Conservation (phyloP, 345 rosid species). For the Barbarea vulgaris region DNA sequence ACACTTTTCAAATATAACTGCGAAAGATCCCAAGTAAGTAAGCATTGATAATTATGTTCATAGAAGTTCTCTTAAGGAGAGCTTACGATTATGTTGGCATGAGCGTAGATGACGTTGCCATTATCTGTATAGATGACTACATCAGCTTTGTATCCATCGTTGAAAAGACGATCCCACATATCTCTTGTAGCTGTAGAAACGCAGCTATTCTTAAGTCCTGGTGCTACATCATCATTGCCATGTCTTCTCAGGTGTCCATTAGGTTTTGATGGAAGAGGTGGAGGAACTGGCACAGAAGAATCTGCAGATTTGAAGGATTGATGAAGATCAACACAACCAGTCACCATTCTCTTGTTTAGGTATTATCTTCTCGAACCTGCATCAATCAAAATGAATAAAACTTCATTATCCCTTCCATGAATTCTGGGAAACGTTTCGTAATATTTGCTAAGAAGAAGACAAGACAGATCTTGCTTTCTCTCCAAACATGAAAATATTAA, state of each 20-base stretch:
- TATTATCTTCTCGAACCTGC: conserved; percentile 9
- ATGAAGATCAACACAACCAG: conserved; percentile 21
- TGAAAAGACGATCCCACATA: conserved; percentile 77
- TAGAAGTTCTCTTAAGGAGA: not conserved
- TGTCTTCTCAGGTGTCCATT: conserved; percentile 26
- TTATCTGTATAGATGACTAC: conserved; percentile 55
- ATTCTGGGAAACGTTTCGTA: not conserved
- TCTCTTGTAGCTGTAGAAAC: conserved; percentile 50
- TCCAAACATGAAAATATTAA: not conserved
- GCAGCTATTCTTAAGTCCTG: conserved; percentile 31
- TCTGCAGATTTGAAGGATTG: conserved; percentile 24
- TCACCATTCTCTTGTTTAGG: conserved; percentile 31
- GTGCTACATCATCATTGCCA: conserved; percentile 9
- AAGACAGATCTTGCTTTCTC: conserved; percentile 15
- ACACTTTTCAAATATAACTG: not conserved
- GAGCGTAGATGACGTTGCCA: conserved; percentile 65
- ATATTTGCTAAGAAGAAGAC: not conserved
- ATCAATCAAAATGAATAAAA: conserved; percentile 4
- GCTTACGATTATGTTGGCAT: conserved; percentile 72
- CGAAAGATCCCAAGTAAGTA: not conserved
- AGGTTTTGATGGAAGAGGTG: conserved; percentile 46
- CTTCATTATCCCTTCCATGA: not conserved
- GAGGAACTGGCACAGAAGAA: conserved; percentile 65
- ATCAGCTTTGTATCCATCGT: conserved; percentile 72
- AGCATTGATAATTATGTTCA: not conserved